Percentiles rank a stretch among this genome's conserved stretches.
phyloP scores from a whole-genome alignment of 495 filamentous ascomycete genomes.

The Corynascus novoguineensis region DNA sequence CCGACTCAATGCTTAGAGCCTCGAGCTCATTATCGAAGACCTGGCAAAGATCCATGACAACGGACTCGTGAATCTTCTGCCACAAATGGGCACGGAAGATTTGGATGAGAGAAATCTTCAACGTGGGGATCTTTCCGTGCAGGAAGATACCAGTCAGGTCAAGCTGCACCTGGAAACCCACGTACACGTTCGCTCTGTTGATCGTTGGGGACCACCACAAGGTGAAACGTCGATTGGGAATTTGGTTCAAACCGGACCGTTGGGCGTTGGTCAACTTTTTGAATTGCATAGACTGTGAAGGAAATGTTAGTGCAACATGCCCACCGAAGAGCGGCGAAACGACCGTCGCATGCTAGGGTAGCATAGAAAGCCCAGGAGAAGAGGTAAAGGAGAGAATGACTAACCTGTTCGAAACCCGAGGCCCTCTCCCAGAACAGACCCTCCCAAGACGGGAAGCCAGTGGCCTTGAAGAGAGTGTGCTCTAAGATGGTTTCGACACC shows the following conservation, averaged over 20 bases:
- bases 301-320: slow-evolving; percentile 2
- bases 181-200: slow-evolving; percentile 73
- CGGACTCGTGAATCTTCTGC: slow-evolving; percentile 99
- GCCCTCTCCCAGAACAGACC: slow-evolving; percentile 98
- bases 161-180: slow-evolving; percentile 98
- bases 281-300: slow-evolving; percentile 71
- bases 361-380: not conserved
- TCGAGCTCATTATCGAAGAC: slow-evolving; percentile 99
- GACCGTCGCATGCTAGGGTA: too few species aligned
- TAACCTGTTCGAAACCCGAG: slow-evolving; percentile 57
- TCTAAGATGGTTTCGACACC: slow-evolving; percentile 99
- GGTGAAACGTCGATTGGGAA: slow-evolving; percentile 98
- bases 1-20: slow-evolving; percentile 92
- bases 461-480: slow-evolving; percentile 97
- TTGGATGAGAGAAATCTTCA: slow-evolving; percentile 98
- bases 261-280: slow-evolving; percentile 99
- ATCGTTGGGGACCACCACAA: slow-evolving; percentile 95
- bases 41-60: slow-evolving; percentile 98
- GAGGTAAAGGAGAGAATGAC: not conserved
- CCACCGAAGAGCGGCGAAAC: too few species aligned
- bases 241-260: slow-evolving; percentile 96
- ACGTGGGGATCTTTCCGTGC: slow-evolving; percentile 97
- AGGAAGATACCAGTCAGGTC: slow-evolving; percentile 99
- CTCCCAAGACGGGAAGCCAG: slow-evolving; percentile 98
- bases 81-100: slow-evolving; percentile 99